Evolutionary conservation across 441 rosid genomes (phyloP).

Genomic region (Gossypium schwendimanii): DNA sequence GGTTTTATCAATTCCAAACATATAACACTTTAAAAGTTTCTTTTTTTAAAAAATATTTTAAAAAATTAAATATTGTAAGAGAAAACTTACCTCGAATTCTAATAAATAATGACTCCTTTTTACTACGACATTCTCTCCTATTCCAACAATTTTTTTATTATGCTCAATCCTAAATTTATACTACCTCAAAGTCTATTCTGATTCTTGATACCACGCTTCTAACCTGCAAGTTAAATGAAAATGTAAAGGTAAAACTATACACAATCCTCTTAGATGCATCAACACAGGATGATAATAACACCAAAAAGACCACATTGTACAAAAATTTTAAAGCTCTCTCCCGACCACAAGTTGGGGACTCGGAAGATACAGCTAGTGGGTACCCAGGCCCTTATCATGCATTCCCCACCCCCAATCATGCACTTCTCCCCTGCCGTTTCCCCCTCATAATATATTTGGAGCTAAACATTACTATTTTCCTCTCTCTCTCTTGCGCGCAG

Average conservation of each 20-base stretch:
- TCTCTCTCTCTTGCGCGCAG: background rate
- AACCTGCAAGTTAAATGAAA: background rate
- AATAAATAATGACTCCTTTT: too few species aligned
- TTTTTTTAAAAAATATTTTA: too few species aligned
- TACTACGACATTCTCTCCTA: too few species aligned
- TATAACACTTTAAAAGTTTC: too few species aligned
- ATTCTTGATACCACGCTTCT: background rate
- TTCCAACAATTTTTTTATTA: too few species aligned
- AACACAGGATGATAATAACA: background rate
- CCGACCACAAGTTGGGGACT: background rate
- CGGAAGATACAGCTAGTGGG: background rate
- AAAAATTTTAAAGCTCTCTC: background rate
- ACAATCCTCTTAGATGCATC: background rate
- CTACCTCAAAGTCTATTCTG: background rate
- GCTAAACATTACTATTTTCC: background rate
- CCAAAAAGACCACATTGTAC: background rate
- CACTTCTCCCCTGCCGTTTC: background rate
- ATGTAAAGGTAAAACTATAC: background rate
- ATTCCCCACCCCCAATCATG: conserved; percentile 2
- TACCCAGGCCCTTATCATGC: background rate
- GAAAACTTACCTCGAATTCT: too few species aligned
- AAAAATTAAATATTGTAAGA: too few species aligned
- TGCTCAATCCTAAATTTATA: too few species aligned
- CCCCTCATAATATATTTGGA: background rate
- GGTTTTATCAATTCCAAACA: too few species aligned